These are phyloP conservation scores for Viola odorata DNA, from an alignment of 345 rosid genomes.

Conservation along the genomic window DNA sequence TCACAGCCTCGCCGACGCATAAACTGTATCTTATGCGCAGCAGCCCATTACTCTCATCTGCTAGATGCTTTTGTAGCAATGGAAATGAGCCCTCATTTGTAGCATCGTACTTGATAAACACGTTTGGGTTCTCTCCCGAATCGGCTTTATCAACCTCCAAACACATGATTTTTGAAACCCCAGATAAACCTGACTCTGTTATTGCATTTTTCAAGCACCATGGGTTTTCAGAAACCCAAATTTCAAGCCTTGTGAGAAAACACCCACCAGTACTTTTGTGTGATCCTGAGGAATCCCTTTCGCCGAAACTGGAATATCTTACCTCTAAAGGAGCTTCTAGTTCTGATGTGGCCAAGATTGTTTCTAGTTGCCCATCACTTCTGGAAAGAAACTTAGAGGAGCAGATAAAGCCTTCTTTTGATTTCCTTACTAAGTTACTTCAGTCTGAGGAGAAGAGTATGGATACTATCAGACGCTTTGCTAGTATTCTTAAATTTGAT, in stretches of 20 bases:
- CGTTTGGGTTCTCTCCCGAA: constrained; percentile 12
- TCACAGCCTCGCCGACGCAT: not conserved
- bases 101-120: constrained; percentile 6
- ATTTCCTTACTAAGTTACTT: constrained; percentile 16
- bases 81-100: not conserved
- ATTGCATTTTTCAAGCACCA: not conserved
- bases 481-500: constrained; percentile 3
- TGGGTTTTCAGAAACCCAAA: constrained; percentile 6
- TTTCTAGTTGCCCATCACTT: not conserved
- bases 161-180: not conserved
- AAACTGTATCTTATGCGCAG: not conserved
- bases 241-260: not conserved
- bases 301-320: constrained; percentile 5
- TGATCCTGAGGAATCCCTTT: not conserved
- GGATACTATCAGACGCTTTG: constrained; percentile 11
- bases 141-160: constrained; percentile 6
- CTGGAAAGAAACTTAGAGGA: constrained; percentile 5
- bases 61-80: not conserved
- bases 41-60: not conserved
- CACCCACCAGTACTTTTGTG: not conserved
- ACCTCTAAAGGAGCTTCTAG: constrained; percentile 4
- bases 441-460: constrained; percentile 10
- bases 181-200: constrained; percentile 3
- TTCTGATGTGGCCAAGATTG: not conserved
- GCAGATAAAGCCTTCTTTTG: not conserved